Evolutionary conservation across 1,284 basidiomycete species (phyloP).

Genomic region (Pascua sp.): DNA sequence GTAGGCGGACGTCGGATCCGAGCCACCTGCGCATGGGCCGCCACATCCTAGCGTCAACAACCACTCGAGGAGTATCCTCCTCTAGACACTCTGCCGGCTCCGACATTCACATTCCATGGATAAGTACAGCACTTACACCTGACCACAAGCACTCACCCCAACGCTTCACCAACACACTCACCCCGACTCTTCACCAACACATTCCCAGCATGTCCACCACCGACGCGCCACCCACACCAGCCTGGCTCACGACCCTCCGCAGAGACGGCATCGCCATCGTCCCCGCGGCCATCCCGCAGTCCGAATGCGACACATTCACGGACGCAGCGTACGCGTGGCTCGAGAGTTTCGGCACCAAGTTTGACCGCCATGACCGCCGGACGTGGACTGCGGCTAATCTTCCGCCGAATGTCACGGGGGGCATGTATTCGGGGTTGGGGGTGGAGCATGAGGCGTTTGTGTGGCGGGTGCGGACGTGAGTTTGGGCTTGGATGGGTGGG

Average conservation of each 20-base stretch:
- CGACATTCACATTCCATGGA: too few species aligned
- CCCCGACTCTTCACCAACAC: too few species aligned
- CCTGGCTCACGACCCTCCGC: conserved; percentile 26
- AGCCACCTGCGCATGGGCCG: too few species aligned
- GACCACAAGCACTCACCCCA: too few species aligned
- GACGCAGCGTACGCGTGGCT: conserved; percentile 19
- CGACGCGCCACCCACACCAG: background rate
- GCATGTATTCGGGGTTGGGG: conserved; percentile 26
- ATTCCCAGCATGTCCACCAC: too few species aligned
- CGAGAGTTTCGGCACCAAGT: conserved; percentile 25
- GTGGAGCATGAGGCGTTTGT: conserved; percentile 40
- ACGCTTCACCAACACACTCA: too few species aligned
- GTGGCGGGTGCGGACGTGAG: conserved; percentile 31
- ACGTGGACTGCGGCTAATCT: conserved; percentile 32
- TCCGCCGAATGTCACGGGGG: conserved; percentile 7
- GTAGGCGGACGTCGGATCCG: too few species aligned
- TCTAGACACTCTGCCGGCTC: too few species aligned
- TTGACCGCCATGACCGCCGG: conserved; percentile 33
- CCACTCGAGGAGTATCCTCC: too few species aligned
- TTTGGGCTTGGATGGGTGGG: too few species aligned
- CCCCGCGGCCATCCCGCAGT: conserved; percentile 9
- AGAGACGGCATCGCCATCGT: conserved; percentile 19
- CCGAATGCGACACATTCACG: conserved; percentile 10
- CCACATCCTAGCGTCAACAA: too few species aligned
- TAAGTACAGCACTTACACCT: too few species aligned